Conservation (phyloP, 805 yeast species). For the Candida yuanshanica region DNA sequence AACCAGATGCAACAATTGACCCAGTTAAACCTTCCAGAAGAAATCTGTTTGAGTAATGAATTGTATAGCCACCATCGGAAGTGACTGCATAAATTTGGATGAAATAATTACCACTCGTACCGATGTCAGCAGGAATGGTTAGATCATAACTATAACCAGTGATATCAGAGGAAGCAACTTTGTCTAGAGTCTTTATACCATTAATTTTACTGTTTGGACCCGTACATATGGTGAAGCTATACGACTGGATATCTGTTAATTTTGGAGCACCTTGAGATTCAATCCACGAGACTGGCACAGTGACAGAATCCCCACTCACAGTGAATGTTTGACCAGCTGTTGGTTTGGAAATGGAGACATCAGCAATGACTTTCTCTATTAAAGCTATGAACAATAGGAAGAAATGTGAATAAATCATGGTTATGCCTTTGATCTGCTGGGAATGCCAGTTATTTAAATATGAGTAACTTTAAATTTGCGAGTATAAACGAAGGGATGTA, state of each 20-base stretch:
- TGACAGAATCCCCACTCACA: constrained; percentile 21
- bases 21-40: constrained; percentile 71
- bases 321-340: constrained; percentile 12
- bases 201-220: constrained; percentile 54
- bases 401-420: neutral
- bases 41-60: constrained; percentile 67
- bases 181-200: constrained; percentile 29
- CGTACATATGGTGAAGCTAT: constrained; percentile 58
- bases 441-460: no score
- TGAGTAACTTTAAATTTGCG: no score
- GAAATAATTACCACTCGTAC: constrained; percentile 63
- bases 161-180: constrained; percentile 26
- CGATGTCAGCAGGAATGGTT: constrained; percentile 36
- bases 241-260: constrained; percentile 36
- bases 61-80: constrained; percentile 38
- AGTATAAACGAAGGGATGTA: no score
- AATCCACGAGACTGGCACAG: constrained; percentile 41
- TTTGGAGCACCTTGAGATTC: constrained; percentile 48
- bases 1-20: constrained; percentile 27
- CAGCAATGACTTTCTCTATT: constrained; percentile 8
- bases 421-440: neutral
- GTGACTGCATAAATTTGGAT: constrained; percentile 57
- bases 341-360: constrained; percentile 27
- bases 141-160: constrained; percentile 35
- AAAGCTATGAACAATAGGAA: neutral